These are phyloP conservation scores for Jacaranda mimosifolia DNA, from an alignment of 257 asterid genomes.

Conservation along the genomic window DNA sequence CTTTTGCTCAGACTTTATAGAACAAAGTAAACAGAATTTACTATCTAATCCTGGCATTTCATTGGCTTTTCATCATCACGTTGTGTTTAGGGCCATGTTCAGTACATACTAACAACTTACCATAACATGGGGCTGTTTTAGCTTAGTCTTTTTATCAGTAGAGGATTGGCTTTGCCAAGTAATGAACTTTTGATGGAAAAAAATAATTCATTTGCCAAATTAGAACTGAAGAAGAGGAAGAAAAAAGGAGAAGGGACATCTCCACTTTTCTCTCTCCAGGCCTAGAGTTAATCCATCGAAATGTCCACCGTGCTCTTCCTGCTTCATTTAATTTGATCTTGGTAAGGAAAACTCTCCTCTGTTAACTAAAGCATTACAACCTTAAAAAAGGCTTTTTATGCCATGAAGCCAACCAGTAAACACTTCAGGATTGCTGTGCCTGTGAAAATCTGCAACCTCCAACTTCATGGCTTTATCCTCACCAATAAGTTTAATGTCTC, in stretches of 20 bases:
- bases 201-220: background rate
- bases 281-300: background rate
- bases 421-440: background rate
- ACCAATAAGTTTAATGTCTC: background rate
- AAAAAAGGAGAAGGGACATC: background rate
- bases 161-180: background rate
- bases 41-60: background rate
- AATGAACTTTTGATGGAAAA: background rate
- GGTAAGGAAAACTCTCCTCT: background rate
- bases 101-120: background rate
- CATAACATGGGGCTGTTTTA: background rate
- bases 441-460: background rate
- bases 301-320: background rate
- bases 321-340: background rate
- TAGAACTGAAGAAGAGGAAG: background rate
- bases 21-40: conserved; percentile 23
- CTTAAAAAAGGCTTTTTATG: background rate
- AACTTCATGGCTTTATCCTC: background rate
- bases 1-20: background rate
- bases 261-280: background rate
- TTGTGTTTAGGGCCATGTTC: background rate
- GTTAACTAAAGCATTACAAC: background rate
- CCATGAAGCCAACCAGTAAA: background rate
- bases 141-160: background rate
- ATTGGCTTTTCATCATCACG: background rate